A percentile compares a stretch with the other conserved stretches of the same genome.
Conservation (phyloP, 805 yeast species). For the Wickerhamiella musiphila region DNA sequence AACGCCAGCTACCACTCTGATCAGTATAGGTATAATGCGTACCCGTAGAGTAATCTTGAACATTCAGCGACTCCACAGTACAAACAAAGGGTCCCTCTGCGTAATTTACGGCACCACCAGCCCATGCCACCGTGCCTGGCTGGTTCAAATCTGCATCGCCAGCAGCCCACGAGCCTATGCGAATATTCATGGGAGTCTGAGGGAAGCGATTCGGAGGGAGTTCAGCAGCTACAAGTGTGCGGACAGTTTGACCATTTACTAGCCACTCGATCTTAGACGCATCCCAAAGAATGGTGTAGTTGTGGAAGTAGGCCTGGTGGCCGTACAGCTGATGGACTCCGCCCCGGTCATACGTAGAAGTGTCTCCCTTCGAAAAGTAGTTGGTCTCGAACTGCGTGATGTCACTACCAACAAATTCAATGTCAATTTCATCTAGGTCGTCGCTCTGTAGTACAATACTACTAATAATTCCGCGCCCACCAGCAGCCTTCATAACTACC, state of each 20-base stretch:
- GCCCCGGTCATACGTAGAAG: slow-evolving; percentile 67
- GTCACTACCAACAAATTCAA: slow-evolving; percentile 79
- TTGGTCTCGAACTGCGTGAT: slow-evolving; percentile 50
- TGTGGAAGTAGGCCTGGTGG: slow-evolving; percentile 48
- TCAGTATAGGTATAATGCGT: slow-evolving; percentile 26
- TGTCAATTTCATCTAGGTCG: slow-evolving; percentile 76
- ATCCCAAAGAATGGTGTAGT: slow-evolving; percentile 77
- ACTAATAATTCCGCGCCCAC: slow-evolving; percentile 65
- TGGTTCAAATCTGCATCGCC: slow-evolving; percentile 29
- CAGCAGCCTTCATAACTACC: slow-evolving; percentile 51
- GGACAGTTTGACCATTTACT: slow-evolving; percentile 49
- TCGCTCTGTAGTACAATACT: slow-evolving; percentile 69
- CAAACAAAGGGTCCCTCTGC: slow-evolving; percentile 33
- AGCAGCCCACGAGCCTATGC: slow-evolving; percentile 38
- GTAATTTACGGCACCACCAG: slow-evolving; percentile 46
- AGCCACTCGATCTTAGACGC: slow-evolving; percentile 48
- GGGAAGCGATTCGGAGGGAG: slow-evolving; percentile 54
- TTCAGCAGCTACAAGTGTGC: slow-evolving; percentile 36
- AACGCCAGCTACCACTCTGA: slow-evolving; percentile 24
- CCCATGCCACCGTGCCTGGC: slow-evolving; percentile 54
- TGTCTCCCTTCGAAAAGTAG: slow-evolving; percentile 66
- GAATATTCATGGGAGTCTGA: slow-evolving; percentile 73
- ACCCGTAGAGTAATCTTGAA: slow-evolving; percentile 41
- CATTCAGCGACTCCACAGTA: slow-evolving; percentile 39
- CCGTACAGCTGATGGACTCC: slow-evolving; percentile 36